A percentile compares a stretch with the other conserved stretches of the same genome.
These are phyloP conservation scores for Oryza meridionalis DNA, from an alignment of 176 grass and related monocot species.

Conservation along the genomic window DNA sequence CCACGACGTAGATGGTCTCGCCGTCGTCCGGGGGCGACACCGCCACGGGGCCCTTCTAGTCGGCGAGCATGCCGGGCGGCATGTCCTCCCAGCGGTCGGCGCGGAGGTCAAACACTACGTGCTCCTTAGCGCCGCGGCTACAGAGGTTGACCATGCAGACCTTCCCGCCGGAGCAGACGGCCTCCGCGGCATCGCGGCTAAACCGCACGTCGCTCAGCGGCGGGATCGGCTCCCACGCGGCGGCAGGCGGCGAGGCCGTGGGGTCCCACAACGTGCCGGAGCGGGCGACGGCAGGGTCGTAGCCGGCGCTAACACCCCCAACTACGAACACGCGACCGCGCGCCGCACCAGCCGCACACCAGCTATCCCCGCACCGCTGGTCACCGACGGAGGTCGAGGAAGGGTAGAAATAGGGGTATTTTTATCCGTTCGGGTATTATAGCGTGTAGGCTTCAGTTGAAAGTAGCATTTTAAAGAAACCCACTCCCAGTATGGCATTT, in stretches of 20 bases:
- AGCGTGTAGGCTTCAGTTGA: no score
- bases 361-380: no score
- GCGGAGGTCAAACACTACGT: slow-evolving; percentile 58
- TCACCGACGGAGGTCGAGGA: no score
- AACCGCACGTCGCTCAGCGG: slow-evolving; percentile 66
- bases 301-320: slow-evolving; percentile 55
- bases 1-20: slow-evolving; percentile 57
- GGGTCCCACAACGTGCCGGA: slow-evolving; percentile 65
- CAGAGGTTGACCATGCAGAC: slow-evolving; percentile 87
- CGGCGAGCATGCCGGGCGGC: slow-evolving; percentile 73
- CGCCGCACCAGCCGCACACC: no score
- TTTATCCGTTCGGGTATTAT: no score
- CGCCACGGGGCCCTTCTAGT: slow-evolving; percentile 64
- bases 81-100: slow-evolving; percentile 69
- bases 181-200: slow-evolving; percentile 68
- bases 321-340: no score
- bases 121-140: slow-evolving; percentile 58
- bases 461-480: no score
- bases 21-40: neutral
- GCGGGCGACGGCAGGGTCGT: slow-evolving; percentile 56
- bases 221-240: slow-evolving; percentile 58
- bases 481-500: no score
- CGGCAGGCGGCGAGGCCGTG: neutral
- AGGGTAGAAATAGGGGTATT: no score
- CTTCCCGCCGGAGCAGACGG: slow-evolving; percentile 68